Evolutionary conservation across 768 basidiomycete genomes (phyloP).

Genomic region (Pleurotus tuber-regium): DNA sequence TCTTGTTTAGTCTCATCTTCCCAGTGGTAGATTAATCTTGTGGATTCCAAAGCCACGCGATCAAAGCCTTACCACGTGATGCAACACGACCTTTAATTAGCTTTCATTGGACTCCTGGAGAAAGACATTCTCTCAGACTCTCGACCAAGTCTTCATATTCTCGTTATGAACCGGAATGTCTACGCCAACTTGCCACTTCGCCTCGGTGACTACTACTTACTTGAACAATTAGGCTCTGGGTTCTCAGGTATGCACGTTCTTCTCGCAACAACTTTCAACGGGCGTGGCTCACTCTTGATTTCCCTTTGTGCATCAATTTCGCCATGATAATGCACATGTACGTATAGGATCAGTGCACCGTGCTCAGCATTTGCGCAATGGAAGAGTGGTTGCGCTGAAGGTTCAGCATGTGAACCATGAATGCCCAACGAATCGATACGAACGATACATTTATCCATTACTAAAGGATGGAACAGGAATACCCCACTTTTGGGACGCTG

Average conservation of each 20-base stretch:
- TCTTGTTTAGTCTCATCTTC: too few species aligned
- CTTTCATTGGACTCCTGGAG: too few species aligned
- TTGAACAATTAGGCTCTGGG: conserved; percentile 62
- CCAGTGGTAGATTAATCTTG: too few species aligned
- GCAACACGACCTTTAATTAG: neutral
- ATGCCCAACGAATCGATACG: conserved; percentile 75
- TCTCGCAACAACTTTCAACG: neutral
- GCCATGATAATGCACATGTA: neutral
- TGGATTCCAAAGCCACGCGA: too few species aligned
- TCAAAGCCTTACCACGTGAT: conserved; percentile 1
- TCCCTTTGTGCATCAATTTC: neutral
- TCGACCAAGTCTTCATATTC: too few species aligned
- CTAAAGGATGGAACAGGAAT: conserved; percentile 73
- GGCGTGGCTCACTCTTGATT: conserved; percentile 5
- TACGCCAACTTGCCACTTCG: conserved; percentile 24
- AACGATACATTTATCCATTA: conserved; percentile 68
- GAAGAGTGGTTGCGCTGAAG: conserved; percentile 68
- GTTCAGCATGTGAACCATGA: conserved; percentile 67
- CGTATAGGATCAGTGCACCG: conserved; percentile 66
- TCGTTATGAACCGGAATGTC: too few species aligned
- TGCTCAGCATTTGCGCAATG: conserved; percentile 54
- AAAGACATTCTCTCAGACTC: neutral
- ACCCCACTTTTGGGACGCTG: conserved; percentile 65
- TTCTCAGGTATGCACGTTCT: conserved; percentile 56
- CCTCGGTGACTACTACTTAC: conserved; percentile 63